Base-by-base conservation (phyloP, 495 filamentous ascomycete species). In the Aspergillus sclerotioniger region DNA sequence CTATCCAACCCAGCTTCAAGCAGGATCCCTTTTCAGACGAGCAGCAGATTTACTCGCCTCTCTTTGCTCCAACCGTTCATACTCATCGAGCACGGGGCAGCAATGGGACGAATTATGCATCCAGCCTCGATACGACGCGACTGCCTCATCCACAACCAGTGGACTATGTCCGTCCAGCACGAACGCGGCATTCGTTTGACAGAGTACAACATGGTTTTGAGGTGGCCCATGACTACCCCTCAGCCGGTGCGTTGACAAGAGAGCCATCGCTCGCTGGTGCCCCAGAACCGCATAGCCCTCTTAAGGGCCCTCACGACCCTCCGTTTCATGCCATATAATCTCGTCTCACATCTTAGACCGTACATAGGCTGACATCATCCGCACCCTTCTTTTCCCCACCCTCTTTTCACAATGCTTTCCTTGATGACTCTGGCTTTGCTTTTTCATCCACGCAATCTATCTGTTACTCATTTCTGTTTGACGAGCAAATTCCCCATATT, bases 91-190 rank as follows among this genome's bases (percentile, higher is more conserved):
- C 87, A 54, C 88, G 87, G 55, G 92, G 89, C 64, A 96, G 91
- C 73, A 91, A 96, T 72, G 92, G 92, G 29, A 96, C 93, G 13
- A 92, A 92, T 55, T 96, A 94, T 67, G 96, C 91, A 12, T 82
- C 85, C 41, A 84, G 82, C 61, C 71, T 79, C 54, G 84, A 72
- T 61, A 66, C 68, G 51, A 67, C 77, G 56, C 75, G 80, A 60
- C 59, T 70, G 54, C 65, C 69, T 8, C 69, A 67, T 28, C 67
- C 68, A 12, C 80, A 83, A 61, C 80, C 86, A 46, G 76, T 92
- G 66, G 80, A 89, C 71, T 81, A 89, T 72, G 82, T 87, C 33
- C 75, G 91, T 51, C 90, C 87, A 61, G 91, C 96, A 59, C 81
- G 91, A 55, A 84, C 94, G 21, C 74, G 75, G n/a, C 76, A 76